These are phyloP conservation scores for Cystobasidiaceae sp. DNA, from an alignment of 1,284 basidiomycete species.

Conservation along the genomic window DNA sequence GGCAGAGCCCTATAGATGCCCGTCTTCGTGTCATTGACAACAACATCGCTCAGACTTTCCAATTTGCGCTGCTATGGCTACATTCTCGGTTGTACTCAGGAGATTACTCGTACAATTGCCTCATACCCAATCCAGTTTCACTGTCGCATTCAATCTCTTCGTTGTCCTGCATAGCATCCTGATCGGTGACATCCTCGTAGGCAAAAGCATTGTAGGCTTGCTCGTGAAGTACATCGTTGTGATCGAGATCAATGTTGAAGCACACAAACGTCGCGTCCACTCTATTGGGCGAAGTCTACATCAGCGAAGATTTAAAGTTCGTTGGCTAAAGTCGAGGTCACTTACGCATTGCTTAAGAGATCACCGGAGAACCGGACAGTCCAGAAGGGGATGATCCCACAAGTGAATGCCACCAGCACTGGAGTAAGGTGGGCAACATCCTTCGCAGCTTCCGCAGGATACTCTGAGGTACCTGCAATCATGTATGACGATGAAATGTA, in stretches of 20 bases:
- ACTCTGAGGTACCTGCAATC: neutral
- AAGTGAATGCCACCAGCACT: slow-evolving; percentile 2
- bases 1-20: neutral
- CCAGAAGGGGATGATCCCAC: slow-evolving; percentile 26
- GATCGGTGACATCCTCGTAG: slow-evolving; percentile 15
- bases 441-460: neutral
- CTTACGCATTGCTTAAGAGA: slow-evolving; percentile 22
- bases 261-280: slow-evolving; percentile 26
- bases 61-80: too few species aligned
- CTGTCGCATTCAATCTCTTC: too few species aligned
- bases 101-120: too few species aligned
- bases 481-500: slow-evolving; percentile 6
- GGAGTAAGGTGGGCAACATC: slow-evolving; percentile 1
- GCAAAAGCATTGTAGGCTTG: slow-evolving; percentile 27
- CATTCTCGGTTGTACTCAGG: too few species aligned
- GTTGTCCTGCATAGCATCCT: neutral
- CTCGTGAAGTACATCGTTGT: neutral
- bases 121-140: neutral
- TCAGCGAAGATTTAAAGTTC: too few species aligned
- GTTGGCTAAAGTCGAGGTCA: neutral
- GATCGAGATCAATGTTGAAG: slow-evolving; percentile 31
- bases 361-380: slow-evolving; percentile 24
- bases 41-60: too few species aligned
- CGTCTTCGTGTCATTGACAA: too few species aligned
- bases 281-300: neutral